phyloP scores from a whole-genome alignment of 805 yeast genomes.

The Myxozyma nipponensis region DNA sequence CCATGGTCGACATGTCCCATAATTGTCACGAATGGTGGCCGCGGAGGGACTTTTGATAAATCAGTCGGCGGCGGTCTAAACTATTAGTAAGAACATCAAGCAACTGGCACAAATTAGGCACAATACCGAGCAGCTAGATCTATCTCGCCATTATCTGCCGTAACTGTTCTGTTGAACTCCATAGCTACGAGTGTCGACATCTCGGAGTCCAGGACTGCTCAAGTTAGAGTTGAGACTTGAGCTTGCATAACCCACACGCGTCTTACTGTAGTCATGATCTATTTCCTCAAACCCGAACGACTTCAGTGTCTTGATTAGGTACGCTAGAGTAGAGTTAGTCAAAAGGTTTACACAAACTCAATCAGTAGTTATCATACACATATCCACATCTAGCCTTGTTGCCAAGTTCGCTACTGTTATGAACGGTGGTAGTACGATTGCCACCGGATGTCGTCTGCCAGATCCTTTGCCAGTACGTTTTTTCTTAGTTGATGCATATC shows the following conservation, averaged over 20 bases:
- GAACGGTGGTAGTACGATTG: background rate
- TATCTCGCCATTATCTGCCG: slow-evolving; percentile 45
- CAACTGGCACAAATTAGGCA: background rate
- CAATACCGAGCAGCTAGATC: slow-evolving; percentile 4
- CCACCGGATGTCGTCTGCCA: too few relatives aligned
- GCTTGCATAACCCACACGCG: background rate
- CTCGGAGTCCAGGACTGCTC: slow-evolving; percentile 64
- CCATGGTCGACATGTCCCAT: slow-evolving; percentile 99
- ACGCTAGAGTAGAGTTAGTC: slow-evolving; percentile 25
- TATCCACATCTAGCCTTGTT: background rate
- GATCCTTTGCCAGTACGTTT: too few relatives aligned
- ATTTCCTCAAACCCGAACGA: slow-evolving; percentile 63
- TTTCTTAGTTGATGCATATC: too few relatives aligned
- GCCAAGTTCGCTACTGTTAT: background rate
- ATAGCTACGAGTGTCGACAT: slow-evolving; percentile 83
- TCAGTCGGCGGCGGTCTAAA: slow-evolving; percentile 42
- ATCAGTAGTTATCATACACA: background rate
- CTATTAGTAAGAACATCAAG: too few relatives aligned
- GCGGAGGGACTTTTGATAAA: slow-evolving; percentile 47
- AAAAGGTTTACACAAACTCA: background rate
- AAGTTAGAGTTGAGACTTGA: too few relatives aligned
- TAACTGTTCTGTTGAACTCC: slow-evolving; percentile 71
- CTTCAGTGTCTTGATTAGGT: slow-evolving; percentile 54
- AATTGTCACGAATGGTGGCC: slow-evolving; percentile 94
- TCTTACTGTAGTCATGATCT: slow-evolving; percentile 62